Evolutionary conservation across 1,284 basidiomycete genomes (phyloP), one percentile per base, ranked within the genome.

Genomic region (Moesziomyces sp.): DNA sequence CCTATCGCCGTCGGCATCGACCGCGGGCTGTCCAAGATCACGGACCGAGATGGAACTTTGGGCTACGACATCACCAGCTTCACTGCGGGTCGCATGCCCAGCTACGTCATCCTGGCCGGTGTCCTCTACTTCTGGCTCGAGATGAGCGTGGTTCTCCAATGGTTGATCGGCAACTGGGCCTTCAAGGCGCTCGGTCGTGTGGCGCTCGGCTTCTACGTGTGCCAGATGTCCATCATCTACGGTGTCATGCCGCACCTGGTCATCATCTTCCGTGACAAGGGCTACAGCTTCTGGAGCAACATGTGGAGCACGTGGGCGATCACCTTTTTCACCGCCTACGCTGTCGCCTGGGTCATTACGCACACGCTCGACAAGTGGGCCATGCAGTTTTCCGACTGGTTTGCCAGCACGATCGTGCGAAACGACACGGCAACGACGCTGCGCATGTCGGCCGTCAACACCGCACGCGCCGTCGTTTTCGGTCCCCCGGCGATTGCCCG

Each of bases 201-300:
- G 26, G 85, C 85, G 40, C 84, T 85, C 68, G 85, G 85, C 11
- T 85, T 86, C 80, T 85, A 85, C 75, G 79, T 85, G 40, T 85
- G 85, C 76, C 85, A 86, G 76, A 85, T 85, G 83, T 78, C 85
- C 57, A 81, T 83, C 57, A 77, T 86, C 52, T 86, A 85, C 65
- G 78, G 79, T 50, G 67, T 86, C 71, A 85, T 85, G 84, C 85
- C 85, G 14, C 80, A 82, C 57, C 56, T 86, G 57, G 73, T 84
- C 58, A 78, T 85, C 52, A 66, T 83, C 74, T 84, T 85, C 70
- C 72, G 74, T 67, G 74, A 74, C 55, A 60, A 66, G 4, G 80
- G 80, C 18, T 66, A 76, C 35, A 75, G 76, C 43, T 85, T 83
- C 80, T 85, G 84, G 84, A 78, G 80, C 70, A 78, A 81, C 61